These are phyloP conservation scores for Phenoliferia sp. DNA, from an alignment of 1,284 basidiomycete genomes.

Conservation along the genomic window DNA sequence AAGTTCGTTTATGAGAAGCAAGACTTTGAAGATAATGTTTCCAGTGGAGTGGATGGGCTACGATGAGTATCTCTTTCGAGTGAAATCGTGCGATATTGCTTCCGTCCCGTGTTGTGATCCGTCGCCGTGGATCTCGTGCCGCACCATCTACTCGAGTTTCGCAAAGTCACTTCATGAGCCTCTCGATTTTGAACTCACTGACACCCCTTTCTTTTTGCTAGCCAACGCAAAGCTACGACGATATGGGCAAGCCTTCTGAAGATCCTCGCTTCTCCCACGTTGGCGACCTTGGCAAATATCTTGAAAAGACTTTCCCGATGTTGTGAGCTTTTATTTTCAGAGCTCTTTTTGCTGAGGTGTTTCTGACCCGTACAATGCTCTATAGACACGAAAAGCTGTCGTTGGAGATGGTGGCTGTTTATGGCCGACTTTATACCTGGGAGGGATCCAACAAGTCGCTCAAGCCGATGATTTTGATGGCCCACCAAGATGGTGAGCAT, in stretches of 20 bases:
- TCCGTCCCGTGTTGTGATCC: no score
- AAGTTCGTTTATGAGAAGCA: no score
- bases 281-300: constrained; percentile 42
- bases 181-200: no score
- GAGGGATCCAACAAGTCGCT: constrained; percentile 41
- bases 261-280: constrained; percentile 44
- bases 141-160: no score
- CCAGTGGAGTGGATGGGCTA: no score
- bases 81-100: no score
- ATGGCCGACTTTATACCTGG: constrained; percentile 48
- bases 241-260: constrained; percentile 40
- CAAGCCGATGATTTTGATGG: constrained; percentile 48
- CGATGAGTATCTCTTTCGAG: no score
- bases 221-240: constrained; percentile 45
- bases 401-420: constrained; percentile 46
- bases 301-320: constrained; percentile 43
- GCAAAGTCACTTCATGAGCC: no score
- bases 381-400: constrained; percentile 38
- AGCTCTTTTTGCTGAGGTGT: neutral
- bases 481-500: constrained; percentile 39
- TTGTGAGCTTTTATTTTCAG: constrained; percentile 29
- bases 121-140: no score
- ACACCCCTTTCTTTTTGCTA: neutral
- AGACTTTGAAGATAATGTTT: no score
- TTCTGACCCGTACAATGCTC: neutral